A percentile compares a stretch with the other conserved stretches of the same genome.
These are phyloP conservation scores for Mayamaea pseudoterrestris DNA, from an alignment of 108 stramenopile genomes.

Conservation along the genomic window DNA sequence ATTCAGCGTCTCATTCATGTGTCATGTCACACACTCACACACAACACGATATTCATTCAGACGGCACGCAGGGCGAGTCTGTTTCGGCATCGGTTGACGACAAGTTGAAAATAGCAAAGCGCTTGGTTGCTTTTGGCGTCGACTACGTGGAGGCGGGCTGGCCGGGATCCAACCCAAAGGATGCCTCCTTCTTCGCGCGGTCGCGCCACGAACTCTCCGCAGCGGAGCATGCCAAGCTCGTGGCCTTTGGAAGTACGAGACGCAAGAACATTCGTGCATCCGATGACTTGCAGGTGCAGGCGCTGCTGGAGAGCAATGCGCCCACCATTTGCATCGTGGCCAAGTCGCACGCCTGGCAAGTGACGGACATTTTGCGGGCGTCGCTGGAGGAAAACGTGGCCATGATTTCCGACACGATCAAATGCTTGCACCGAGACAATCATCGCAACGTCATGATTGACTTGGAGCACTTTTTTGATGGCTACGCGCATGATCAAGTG, in stretches of 20 bases:
- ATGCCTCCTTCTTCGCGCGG: conserved; percentile 81
- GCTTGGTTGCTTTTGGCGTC: conserved; percentile 60
- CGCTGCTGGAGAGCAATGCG: conserved; percentile 63
- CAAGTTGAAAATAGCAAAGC: conserved; percentile 75
- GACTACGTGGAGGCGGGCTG: conserved; percentile 91
- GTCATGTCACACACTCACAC: not conserved
- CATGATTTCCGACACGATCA: conserved; percentile 85
- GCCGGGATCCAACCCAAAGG: conserved; percentile 91
- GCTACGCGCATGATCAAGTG: conserved; percentile 61
- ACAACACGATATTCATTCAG: conserved; percentile 12
- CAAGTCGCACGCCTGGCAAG: conserved; percentile 88
- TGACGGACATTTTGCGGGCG: conserved; percentile 83
- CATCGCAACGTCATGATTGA: conserved; percentile 65
- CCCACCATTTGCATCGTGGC: conserved; percentile 83
- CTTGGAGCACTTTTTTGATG: conserved; percentile 91
- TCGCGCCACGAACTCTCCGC: conserved; percentile 40
- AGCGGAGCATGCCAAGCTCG: conserved; percentile 44
- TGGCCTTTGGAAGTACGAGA: conserved; percentile 85
- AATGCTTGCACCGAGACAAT: conserved; percentile 35
- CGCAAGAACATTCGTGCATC: conserved; percentile 50
- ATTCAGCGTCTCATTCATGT: not conserved
- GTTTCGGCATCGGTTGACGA: conserved; percentile 83
- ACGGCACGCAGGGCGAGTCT: conserved; percentile 89
- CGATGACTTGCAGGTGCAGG: conserved; percentile 70
- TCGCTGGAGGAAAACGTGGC: conserved; percentile 74